These are phyloP conservation scores for Lactuca sativa DNA, from an alignment of 129 eudicot species.

Conservation along the genomic window DNA sequence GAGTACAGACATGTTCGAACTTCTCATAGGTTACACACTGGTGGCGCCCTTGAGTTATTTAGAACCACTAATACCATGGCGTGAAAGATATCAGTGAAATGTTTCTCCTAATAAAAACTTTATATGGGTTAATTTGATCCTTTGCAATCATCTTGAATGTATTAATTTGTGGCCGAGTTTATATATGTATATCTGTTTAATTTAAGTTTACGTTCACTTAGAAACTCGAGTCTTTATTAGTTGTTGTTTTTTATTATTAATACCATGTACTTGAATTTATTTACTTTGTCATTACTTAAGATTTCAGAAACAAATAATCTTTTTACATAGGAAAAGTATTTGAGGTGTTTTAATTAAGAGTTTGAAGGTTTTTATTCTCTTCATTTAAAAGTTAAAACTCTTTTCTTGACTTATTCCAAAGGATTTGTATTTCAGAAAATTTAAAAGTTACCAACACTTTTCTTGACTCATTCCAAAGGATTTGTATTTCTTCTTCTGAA, in stretches of 20 bases:
- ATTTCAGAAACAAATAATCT: too few relatives aligned
- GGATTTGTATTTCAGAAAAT: too few relatives aligned
- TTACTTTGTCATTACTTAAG: too few relatives aligned
- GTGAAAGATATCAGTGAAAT: background rate
- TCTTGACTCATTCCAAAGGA: too few relatives aligned
- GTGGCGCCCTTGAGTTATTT: slow-evolving; percentile 43
- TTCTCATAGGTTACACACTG: slow-evolving; percentile 25
- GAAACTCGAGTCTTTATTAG: background rate
- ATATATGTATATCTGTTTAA: background rate
- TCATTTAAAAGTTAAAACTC: too few relatives aligned
- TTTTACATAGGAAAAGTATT: too few relatives aligned
- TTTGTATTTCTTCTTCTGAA: too few relatives aligned
- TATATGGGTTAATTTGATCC: background rate
- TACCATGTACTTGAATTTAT: background rate
- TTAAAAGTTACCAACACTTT: too few relatives aligned
- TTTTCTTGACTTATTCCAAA: too few relatives aligned
- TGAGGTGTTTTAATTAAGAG: too few relatives aligned
- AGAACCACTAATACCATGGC: background rate
- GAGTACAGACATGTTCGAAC: slow-evolving; percentile 37
- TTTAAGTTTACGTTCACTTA: background rate
- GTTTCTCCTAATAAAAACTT: background rate
- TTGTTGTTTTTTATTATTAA: background rate
- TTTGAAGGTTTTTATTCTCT: too few relatives aligned
- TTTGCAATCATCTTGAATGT: background rate
- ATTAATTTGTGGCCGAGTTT: background rate